Evolutionary conservation across 306 rosid genomes (phyloP).

Genomic region (Citrullus colocynthis): DNA sequence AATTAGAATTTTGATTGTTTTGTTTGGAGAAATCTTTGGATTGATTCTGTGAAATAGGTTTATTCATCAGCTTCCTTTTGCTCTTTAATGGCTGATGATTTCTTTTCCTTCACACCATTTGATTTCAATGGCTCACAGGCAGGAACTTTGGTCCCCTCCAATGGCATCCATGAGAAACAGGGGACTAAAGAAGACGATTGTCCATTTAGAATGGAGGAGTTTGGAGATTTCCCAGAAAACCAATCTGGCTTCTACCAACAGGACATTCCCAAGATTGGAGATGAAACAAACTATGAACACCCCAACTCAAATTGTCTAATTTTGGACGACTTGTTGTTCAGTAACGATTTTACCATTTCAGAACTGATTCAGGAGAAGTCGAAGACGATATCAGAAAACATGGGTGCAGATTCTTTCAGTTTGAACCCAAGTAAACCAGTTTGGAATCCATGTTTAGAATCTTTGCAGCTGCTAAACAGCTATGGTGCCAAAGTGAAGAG

Average conservation of each 20-base stretch:
- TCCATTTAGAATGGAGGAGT: slow-evolving; percentile 16
- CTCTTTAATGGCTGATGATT: slow-evolving; percentile 20
- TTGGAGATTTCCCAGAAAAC: slow-evolving; percentile 12
- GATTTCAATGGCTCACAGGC: slow-evolving; percentile 21
- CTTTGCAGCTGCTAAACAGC: slow-evolving; percentile 39
- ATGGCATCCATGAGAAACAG: background rate
- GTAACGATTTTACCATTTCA: slow-evolving; percentile 12
- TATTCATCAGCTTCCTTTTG: background rate
- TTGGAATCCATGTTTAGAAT: slow-evolving; percentile 22
- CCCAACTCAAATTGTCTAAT: slow-evolving; percentile 11
- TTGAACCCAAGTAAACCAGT: slow-evolving; percentile 2
- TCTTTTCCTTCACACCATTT: slow-evolving; percentile 22
- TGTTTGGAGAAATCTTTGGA: background rate
- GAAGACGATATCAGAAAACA: background rate
- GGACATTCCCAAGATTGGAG: background rate
- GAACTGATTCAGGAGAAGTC: slow-evolving; percentile 6
- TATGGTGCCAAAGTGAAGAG: slow-evolving; percentile 33
- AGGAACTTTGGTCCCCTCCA: slow-evolving; percentile 11
- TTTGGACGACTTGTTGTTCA: slow-evolving; percentile 24
- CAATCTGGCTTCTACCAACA: slow-evolving; percentile 5
- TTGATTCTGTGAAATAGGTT: background rate
- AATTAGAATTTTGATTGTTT: background rate
- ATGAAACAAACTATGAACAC: slow-evolving; percentile 13
- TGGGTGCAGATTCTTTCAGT: background rate
- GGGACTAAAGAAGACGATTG: slow-evolving; percentile 9